These are phyloP conservation scores for Wickerhamiella pararugosa DNA, from an alignment of 1,139 yeast species.

Conservation along the genomic window DNA sequence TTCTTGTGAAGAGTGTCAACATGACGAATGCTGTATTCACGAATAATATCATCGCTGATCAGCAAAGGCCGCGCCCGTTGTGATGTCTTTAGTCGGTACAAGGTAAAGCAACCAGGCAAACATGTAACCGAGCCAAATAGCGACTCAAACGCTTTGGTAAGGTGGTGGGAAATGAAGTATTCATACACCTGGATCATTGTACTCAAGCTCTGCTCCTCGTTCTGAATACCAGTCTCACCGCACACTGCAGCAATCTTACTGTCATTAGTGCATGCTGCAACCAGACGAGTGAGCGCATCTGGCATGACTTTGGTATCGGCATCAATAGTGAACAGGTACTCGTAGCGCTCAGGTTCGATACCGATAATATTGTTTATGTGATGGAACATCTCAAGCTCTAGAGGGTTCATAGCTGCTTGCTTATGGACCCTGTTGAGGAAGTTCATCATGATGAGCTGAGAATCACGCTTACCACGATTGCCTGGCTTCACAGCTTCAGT, in stretches of 20 bases:
- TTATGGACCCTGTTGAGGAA: conserved; percentile 28
- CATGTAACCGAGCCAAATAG: conserved; percentile 30
- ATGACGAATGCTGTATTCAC: conserved; percentile 26
- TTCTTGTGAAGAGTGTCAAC: conserved; percentile 31
- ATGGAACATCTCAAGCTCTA: conserved; percentile 29
- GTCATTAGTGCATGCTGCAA: conserved; percentile 27
- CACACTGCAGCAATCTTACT: conserved; percentile 28
- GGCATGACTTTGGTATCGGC: conserved; percentile 28
- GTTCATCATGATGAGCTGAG: conserved; percentile 28
- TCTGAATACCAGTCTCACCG: conserved; percentile 29
- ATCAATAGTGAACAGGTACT: conserved; percentile 28
- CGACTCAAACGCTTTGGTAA: conserved; percentile 30
- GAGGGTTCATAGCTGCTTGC: conserved; percentile 28
- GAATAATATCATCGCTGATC: conserved; percentile 25
- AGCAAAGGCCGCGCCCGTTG: conserved; percentile 26
- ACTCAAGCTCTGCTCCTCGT: conserved; percentile 26
- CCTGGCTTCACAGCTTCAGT: conserved; percentile 26
- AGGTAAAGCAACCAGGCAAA: conserved; percentile 31
- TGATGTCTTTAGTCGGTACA: conserved; percentile 27
- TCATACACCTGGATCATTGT: conserved; percentile 32
- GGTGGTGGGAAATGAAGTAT: conserved; percentile 29
- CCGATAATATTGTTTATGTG: conserved; percentile 30
- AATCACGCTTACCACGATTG: conserved; percentile 31
- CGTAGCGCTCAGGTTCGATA: conserved; percentile 30
- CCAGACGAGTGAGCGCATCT: conserved; percentile 27